A percentile compares a stretch with the other conserved stretches of the same genome.
These are phyloP conservation scores for Wickerhamomyces sydowiorum DNA, from an alignment of 805 yeast species.

Conservation along the genomic window DNA sequence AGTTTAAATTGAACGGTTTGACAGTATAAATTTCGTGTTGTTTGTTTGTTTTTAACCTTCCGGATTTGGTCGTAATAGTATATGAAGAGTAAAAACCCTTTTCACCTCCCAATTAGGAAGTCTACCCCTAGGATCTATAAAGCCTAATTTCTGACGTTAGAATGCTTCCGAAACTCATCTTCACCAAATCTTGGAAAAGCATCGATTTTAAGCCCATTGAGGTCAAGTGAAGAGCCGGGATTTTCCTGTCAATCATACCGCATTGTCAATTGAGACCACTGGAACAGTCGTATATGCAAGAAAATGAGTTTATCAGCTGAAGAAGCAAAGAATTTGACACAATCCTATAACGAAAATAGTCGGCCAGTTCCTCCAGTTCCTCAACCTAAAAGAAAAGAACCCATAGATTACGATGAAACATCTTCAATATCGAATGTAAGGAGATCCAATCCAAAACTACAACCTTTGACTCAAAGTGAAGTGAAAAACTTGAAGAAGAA, in stretches of 20 bases:
- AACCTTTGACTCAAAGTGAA: constrained; percentile 11
- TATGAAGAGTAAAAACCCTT: too few relatives aligned
- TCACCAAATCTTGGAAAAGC: too few relatives aligned
- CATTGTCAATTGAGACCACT: too few relatives aligned
- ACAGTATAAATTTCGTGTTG: neutral
- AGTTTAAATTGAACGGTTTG: neutral
- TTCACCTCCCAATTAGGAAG: constrained; percentile 3
- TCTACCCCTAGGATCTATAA: too few relatives aligned
- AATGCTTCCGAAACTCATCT: too few relatives aligned
- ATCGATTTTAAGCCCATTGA: too few relatives aligned
- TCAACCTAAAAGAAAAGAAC: neutral
- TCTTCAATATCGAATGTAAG: neutral
- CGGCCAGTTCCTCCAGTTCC: neutral
- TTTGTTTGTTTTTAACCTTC: neutral
- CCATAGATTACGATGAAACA: constrained; percentile 6
- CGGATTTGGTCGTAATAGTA: neutral
- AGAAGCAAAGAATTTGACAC: neutral
- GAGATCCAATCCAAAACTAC: constrained; percentile 20
- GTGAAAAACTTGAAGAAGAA: constrained; percentile 1
- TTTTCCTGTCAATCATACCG: too few relatives aligned
- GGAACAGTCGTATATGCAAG: neutral
- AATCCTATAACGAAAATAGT: neutral
- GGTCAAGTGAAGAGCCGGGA: too few relatives aligned
- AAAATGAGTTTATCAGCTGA: neutral
- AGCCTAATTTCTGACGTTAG: too few relatives aligned